Base-by-base conservation (phyloP, 495 filamentous ascomycete genomes). In the Acidiella bohemica region DNA sequence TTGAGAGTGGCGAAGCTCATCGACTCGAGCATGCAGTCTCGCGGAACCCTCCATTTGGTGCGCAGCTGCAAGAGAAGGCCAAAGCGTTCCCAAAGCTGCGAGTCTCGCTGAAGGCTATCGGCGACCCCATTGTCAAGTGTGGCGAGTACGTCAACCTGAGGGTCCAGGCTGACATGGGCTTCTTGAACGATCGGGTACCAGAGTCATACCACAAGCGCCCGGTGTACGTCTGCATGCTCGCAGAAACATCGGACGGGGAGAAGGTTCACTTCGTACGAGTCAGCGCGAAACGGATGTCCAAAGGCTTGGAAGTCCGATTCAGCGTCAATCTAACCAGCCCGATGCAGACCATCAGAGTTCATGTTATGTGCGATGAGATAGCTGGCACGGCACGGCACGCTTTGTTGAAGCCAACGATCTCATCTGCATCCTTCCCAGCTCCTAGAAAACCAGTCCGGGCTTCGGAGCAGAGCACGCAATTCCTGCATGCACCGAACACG, bases 331-430 rank as follows among this genome's bases (percentile, higher is more conserved):
- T 94, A 29, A 67, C 64, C 7, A 60, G 53, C 6, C 46, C 63
- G 8, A 67, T 66, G 7, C 75, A 88, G 32, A 61, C 56, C 12
- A 65, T 95, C 30, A 62, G 61, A 17, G 90, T 81, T 44, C 74
- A 84, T 57, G 68, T 84, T 10, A 81, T 80, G 60, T 95, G 90
- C 49, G 88, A 95, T 58, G 81, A 84, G 27, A 81, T 95, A 46
- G 84, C 88, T 46, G 92, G 88, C 2, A 95, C 92, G 0, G 57
- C 72, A 41, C 67, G 74, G 30, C 63, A 65, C 21, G 73, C 71
- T 28, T 60, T 69, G 8, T 48, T 94, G 8, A 73, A 73, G 27
- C 79, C 74, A 17, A 60, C 73, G 25, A 54, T 93, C 38, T 70
- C 75, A 2, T 44, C 59, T 0, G 67, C 65, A 0, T 52, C 66